Base-by-base conservation (phyloP, 2,329 filamentous ascomycete genomes). In the Trichoderma simmonsii region DNA sequence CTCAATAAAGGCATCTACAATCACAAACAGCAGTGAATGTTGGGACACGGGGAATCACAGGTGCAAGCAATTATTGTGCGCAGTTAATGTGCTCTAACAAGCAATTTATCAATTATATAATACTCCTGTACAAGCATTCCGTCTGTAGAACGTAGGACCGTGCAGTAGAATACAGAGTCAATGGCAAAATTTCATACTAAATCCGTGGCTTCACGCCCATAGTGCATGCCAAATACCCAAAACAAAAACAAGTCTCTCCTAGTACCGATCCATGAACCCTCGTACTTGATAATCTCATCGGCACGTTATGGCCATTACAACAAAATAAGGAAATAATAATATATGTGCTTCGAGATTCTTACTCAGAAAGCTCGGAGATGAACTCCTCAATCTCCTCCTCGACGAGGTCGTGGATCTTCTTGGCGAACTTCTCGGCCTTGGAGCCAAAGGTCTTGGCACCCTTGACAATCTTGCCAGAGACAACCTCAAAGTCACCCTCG, bases 391-490 rank as follows among this genome's bases (percentile, higher is more conserved):
- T 82, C 83, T 91, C 88, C 81, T 88, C 85, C 28, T 91, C 87
- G 66, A 91, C 86, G 43, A 89, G 80, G 74, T 89, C 83, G 77
- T 90, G 86, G 75, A 91, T 87, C 86, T 90, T 90, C 83, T 88
- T 84, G 74, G 88, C 86, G 74, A 91, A 81, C 84, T 89, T 86
- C 82, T 89, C 86, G 26, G 87, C 87, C 85, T 90, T 88, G 77
- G 80, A 82, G 70, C 85, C 82, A 73, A 89, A 79, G 34, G 83
- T 79, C 78, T 88, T 86, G 74, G 85, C 84, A 57, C 84, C 85
- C 80, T 88, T 85, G 75, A 86, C 82, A 67, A 90, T 82, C 81
- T 89, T 85, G 78, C 85, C 86, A 34, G 88, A 79, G 77, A 89
- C 81, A 61, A 88, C 80, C 77, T 89, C 84, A 64, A 97, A 82